A percentile compares a stretch with the other conserved stretches of the same genome.
phyloP scores from a whole-genome alignment of 2,329 filamentous ascomycete genomes.

The Dothideomycetes sp. region DNA sequence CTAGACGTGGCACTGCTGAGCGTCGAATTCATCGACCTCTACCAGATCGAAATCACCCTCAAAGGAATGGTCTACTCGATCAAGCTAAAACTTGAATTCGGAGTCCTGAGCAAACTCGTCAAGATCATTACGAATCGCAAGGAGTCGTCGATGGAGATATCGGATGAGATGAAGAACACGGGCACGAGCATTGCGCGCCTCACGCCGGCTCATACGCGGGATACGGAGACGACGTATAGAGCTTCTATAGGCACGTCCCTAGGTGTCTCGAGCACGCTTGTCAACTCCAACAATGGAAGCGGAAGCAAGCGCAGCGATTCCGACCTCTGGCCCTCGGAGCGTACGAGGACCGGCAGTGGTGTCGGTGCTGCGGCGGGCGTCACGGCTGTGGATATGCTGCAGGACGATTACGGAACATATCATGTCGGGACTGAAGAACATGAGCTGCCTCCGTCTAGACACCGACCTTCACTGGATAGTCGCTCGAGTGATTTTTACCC shows the following conservation, averaged over 20 bases:
- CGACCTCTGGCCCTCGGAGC: not conserved
- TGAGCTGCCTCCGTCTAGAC: not conserved
- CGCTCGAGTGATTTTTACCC: not conserved
- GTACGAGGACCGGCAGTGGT: not conserved
- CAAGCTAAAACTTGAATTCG: conserved; percentile 19
- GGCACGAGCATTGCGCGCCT: not conserved
- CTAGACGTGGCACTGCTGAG: conserved; percentile 24
- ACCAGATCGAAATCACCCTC: conserved; percentile 24
- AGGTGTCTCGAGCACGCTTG: not conserved
- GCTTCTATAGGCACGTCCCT: not conserved
- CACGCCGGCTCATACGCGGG: not conserved
- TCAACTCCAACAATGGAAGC: not conserved
- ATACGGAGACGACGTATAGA: not conserved
- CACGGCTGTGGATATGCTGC: not conserved
- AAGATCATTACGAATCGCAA: conserved; percentile 12
- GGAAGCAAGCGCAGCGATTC: not conserved
- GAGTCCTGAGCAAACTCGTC: conserved; percentile 17
- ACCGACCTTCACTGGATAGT: not conserved
- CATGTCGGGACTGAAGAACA: not conserved
- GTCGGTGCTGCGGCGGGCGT: not conserved
- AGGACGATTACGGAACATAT: not conserved
- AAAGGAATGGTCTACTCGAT: conserved; percentile 24
- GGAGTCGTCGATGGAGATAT: not conserved
- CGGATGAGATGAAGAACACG: not conserved
- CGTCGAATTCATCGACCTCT: conserved; percentile 21